These are phyloP conservation scores for Talaromyces rugulosus DNA, from an alignment of 2,329 filamentous ascomycete species.

Conservation along the genomic window DNA sequence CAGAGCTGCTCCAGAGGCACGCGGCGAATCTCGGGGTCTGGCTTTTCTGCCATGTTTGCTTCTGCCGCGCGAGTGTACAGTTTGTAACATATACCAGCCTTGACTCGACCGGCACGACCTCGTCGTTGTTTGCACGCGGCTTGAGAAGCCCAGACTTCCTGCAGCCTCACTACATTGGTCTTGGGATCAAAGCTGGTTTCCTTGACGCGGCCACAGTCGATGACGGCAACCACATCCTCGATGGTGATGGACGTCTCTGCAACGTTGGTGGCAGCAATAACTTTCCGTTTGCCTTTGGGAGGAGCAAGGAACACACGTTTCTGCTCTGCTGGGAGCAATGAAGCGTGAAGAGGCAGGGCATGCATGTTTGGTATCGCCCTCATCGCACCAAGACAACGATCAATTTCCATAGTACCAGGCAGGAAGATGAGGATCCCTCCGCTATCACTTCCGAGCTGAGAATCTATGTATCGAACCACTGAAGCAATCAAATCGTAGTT, in stretches of 20 bases:
- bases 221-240: conserved; percentile 92
- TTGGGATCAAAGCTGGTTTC: conserved; percentile 90
- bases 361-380: conserved; percentile 64
- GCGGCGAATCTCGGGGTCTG: conserved; percentile 88
- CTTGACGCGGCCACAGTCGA: conserved; percentile 92
- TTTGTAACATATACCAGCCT: conserved; percentile 90
- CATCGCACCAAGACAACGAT: conserved; percentile 68
- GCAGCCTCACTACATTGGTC: conserved; percentile 89
- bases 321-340: conserved; percentile 82
- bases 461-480: conserved; percentile 76
- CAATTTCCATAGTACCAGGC: conserved; percentile 88
- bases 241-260: conserved; percentile 99
- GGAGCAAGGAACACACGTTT: conserved; percentile 75
- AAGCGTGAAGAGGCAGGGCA: conserved; percentile 85
- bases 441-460: conserved; percentile 65
- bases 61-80: conserved; percentile 86
- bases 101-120: conserved; percentile 88
- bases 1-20: conserved; percentile 94
- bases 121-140: conserved; percentile 93
- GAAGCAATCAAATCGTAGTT: conserved; percentile 85
- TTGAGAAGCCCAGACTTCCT: conserved; percentile 91
- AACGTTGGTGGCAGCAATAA: conserved; percentile 93
- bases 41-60: conserved; percentile 74
- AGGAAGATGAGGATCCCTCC: conserved; percentile 95
- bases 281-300: conserved; percentile 77